phyloP scores from a whole-genome alignment of 1,139 yeast genomes.

The Torulaspora pretoriensis region DNA sequence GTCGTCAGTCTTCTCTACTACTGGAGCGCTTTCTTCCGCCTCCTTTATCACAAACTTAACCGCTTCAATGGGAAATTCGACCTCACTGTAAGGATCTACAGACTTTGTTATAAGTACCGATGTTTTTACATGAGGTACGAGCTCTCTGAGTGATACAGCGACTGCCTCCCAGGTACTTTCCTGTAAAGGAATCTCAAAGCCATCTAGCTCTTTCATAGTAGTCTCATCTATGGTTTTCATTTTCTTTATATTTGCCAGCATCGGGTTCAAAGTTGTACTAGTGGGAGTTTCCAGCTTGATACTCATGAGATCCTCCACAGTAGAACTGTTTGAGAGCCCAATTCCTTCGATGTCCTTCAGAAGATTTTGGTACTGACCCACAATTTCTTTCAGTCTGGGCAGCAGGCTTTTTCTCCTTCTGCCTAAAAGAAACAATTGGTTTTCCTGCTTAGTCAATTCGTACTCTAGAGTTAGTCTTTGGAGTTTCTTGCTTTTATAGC shows the following conservation, averaged over 20 bases:
- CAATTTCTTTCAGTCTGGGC: constrained; percentile 23
- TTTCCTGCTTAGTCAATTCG: constrained; percentile 46
- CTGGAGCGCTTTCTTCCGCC: neutral
- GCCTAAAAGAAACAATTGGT: constrained; percentile 46
- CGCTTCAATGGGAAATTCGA: constrained; percentile 47
- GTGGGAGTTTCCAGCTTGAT: neutral
- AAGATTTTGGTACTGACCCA: constrained; percentile 21
- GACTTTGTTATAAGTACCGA: constrained; percentile 27
- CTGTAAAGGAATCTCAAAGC: constrained; percentile 21
- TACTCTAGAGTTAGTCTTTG: constrained; percentile 65
- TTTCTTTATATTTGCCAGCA: constrained; percentile 22
- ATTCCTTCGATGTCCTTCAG: constrained; percentile 16
- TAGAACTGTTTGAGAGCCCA: constrained; percentile 5
- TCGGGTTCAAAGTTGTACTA: constrained; percentile 11
- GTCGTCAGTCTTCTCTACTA: constrained; percentile 3
- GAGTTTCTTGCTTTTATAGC: constrained; percentile 47
- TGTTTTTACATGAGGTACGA: constrained; percentile 31
- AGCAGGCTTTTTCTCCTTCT: constrained; percentile 35
- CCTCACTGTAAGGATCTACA: constrained; percentile 49
- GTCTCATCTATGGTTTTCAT: constrained; percentile 34
- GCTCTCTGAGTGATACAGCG: constrained; percentile 22
- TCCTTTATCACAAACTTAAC: constrained; percentile 25
- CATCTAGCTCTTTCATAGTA: constrained; percentile 28
- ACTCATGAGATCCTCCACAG: neutral
- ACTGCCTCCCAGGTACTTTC: constrained; percentile 33